phyloP scores from a whole-genome alignment of 345 rosid species.

The Sisymbrium altissimum region DNA sequence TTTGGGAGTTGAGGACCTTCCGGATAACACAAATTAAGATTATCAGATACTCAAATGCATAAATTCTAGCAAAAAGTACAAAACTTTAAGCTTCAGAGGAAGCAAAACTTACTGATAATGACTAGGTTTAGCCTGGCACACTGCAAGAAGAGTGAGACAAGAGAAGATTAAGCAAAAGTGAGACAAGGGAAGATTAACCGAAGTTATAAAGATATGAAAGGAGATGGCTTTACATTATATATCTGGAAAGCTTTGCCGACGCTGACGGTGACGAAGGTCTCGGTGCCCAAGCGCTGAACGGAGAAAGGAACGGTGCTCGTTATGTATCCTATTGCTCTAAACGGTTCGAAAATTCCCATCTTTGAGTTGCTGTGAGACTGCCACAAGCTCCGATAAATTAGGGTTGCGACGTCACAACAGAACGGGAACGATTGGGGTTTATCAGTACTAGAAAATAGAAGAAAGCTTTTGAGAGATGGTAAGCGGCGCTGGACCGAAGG shows the following conservation, averaged over 20 bases:
- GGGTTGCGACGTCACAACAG: not conserved
- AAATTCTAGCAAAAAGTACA: not conserved
- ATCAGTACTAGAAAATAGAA: not conserved
- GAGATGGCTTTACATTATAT: slow-evolving; percentile 45
- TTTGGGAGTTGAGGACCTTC: slow-evolving; percentile 81
- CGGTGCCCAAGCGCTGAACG: slow-evolving; percentile 83
- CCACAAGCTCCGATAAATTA: not conserved
- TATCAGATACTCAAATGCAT: slow-evolving; percentile 4
- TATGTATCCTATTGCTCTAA: slow-evolving; percentile 86
- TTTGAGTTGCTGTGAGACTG: not conserved
- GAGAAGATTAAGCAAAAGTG: not conserved
- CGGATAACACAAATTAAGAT: not conserved
- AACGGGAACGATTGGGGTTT: not conserved
- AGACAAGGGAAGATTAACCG: not conserved
- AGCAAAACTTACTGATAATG: slow-evolving; percentile 52
- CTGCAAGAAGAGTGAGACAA: slow-evolving; percentile 35
- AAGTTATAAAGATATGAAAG: not conserved
- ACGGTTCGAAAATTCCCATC: slow-evolving; percentile 96
- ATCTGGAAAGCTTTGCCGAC: slow-evolving; percentile 94
- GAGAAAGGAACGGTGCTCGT: slow-evolving; percentile 78
- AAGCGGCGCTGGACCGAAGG: slow-evolving; percentile 16
- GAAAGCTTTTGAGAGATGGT: not conserved
- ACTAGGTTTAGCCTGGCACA: slow-evolving; percentile 84
- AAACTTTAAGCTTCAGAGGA: not conserved
- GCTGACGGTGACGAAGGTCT: slow-evolving; percentile 86